phyloP scores from a whole-genome alignment of 2,329 filamentous ascomycete species.

The Fusarium chlamydosporum region DNA sequence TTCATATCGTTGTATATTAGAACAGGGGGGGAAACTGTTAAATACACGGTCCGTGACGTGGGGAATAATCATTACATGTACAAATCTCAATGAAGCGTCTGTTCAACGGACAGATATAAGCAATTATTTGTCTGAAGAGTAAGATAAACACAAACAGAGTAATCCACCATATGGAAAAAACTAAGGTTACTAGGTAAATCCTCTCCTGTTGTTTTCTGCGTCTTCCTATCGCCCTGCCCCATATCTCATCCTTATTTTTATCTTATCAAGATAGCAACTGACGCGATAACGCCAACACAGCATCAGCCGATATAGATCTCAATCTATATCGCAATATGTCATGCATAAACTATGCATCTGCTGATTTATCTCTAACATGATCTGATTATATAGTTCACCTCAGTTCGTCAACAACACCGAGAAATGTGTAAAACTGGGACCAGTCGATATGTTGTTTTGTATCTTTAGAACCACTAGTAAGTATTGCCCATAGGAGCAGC shows the following conservation, averaged over 20 bases:
- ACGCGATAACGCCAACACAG: neutral
- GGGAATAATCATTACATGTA: too few species aligned
- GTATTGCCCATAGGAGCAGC: conserved; percentile 52
- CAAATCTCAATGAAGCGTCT: too few species aligned
- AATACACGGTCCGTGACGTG: too few species aligned
- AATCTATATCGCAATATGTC: conserved; percentile 17
- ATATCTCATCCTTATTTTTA: conserved; percentile 1
- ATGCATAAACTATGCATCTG: conserved; percentile 6
- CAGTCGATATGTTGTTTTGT: neutral
- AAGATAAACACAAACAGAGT: too few species aligned
- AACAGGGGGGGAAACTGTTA: too few species aligned
- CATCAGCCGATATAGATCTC: conserved; percentile 6
- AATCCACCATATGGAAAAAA: too few species aligned
- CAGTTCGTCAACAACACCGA: neutral
- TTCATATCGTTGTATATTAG: too few species aligned
- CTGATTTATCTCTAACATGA: neutral
- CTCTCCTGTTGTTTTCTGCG: neutral
- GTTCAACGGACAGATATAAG: too few species aligned
- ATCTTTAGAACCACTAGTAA: conserved; percentile 44
- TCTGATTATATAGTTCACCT: neutral
- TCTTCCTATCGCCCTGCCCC: neutral
- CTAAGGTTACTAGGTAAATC: too few species aligned
- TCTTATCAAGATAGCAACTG: neutral
- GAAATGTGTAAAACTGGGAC: neutral
- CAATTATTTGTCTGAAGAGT: too few species aligned